phyloP scores from a whole-genome alignment of 202 grass and related monocot species.

The Miscanthus sacchariflorus region DNA sequence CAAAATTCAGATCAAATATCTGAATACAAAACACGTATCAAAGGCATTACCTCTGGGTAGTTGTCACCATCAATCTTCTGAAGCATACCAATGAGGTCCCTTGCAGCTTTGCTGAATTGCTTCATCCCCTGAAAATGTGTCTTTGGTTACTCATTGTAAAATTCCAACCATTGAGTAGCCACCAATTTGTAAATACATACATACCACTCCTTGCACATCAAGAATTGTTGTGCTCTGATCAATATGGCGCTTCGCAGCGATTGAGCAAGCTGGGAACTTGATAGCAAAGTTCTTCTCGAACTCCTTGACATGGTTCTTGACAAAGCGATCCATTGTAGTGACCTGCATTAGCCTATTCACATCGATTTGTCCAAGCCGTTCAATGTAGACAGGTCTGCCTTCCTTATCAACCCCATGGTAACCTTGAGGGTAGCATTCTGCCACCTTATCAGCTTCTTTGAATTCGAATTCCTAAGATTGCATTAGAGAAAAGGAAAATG shows the following conservation, averaged over 20 bases:
- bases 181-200: constrained; percentile 46
- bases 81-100: constrained; percentile 85
- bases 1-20: constrained; percentile 1
- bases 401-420: constrained; percentile 97
- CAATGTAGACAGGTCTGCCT: constrained; percentile 93
- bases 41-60: constrained; percentile 82
- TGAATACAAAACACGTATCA: not conserved
- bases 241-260: constrained; percentile 81
- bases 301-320: constrained; percentile 95
- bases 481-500: constrained; percentile 42
- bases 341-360: constrained; percentile 88
- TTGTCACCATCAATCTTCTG: constrained; percentile 94
- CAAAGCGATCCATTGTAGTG: constrained; percentile 93
- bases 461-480: constrained; percentile 79
- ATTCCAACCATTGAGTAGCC: constrained; percentile 13
- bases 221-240: constrained; percentile 99
- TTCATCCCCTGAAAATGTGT: constrained; percentile 78
- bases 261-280: constrained; percentile 97
- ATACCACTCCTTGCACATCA: constrained; percentile 97
- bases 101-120: constrained; percentile 92
- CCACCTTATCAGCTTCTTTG: constrained; percentile 82
- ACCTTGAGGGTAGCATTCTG: constrained; percentile 97
- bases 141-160: constrained; percentile 37
- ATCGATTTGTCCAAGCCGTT: constrained; percentile 85
- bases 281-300: constrained; percentile 92